A percentile compares a stretch with the other conserved stretches of the same genome.
phyloP scores from a whole-genome alignment of 1,139 yeast species.

The Suhomyces anneliseae region DNA sequence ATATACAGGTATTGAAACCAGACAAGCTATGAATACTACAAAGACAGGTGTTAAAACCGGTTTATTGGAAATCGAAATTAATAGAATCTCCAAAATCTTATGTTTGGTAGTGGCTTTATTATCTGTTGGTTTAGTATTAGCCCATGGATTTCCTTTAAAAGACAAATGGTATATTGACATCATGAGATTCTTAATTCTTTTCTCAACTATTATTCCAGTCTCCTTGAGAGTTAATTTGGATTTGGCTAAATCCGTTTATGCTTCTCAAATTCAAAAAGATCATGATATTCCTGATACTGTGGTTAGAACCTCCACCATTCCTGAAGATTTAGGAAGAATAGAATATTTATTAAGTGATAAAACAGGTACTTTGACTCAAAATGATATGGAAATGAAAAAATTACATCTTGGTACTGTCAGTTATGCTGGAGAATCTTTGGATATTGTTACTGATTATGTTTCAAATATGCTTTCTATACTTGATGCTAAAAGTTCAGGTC shows the following conservation, averaged over 20 bases:
- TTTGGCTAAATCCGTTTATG: constrained; percentile 93
- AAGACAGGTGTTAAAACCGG: constrained; percentile 90
- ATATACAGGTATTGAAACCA: constrained; percentile 90
- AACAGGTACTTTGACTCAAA: constrained; percentile 96
- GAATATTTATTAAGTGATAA: constrained; percentile 92
- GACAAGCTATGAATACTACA: constrained; percentile 93
- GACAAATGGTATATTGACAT: constrained; percentile 84
- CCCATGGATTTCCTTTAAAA: constrained; percentile 68
- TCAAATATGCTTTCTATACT: constrained; percentile 25
- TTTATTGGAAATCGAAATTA: constrained; percentile 84
- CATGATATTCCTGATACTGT: constrained; percentile 76
- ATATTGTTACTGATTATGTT: constrained; percentile 76
- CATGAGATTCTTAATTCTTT: constrained; percentile 84
- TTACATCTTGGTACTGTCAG: constrained; percentile 90
- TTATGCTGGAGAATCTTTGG: constrained; percentile 90
- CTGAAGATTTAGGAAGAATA: constrained; percentile 95
- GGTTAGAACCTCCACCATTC: constrained; percentile 95
- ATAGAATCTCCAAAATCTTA: constrained; percentile 79
- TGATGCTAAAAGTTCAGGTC: constrained; percentile 23
- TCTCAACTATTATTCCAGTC: constrained; percentile 95
- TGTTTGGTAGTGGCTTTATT: constrained; percentile 83
- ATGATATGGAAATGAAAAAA: constrained; percentile 96
- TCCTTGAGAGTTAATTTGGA: constrained; percentile 92
- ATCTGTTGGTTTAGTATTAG: constrained; percentile 73
- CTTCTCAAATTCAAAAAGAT: constrained; percentile 92